Conservation (phyloP, 331 rosid species). For the Phaseolus coccineus region DNA sequence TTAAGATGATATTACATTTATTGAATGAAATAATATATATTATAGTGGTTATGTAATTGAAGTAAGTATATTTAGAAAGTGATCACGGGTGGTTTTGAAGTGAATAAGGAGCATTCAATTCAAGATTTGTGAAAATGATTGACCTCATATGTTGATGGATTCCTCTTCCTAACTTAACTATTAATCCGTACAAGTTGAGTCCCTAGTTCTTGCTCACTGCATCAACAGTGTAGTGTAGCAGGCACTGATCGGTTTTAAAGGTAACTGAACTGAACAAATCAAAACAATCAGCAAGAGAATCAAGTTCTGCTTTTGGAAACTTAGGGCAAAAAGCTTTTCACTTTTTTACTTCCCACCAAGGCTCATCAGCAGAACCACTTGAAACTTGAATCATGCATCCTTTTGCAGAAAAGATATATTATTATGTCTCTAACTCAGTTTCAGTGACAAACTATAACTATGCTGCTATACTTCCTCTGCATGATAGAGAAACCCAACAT, state of each 20-base stretch:
- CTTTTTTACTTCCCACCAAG: slow-evolving; percentile 5
- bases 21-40: not conserved
- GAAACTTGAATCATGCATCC: not conserved
- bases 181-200: not conserved
- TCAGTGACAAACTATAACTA: not conserved
- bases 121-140: not conserved
- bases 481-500: not conserved
- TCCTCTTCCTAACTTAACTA: not conserved
- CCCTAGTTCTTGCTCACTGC: not conserved
- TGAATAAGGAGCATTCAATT: not conserved
- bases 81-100: not conserved
- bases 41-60: not conserved
- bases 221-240: not conserved
- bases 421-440: not conserved
- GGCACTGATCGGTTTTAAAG: not conserved
- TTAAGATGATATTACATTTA: not conserved
- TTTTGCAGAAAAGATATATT: not conserved
- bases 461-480: not conserved
- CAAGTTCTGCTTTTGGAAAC: slow-evolving; percentile 6
- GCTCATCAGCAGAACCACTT: not conserved
- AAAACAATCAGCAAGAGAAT: not conserved
- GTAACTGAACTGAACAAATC: slow-evolving; percentile 3
- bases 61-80: not conserved
- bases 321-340: not conserved
- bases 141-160: not conserved